Base-by-base conservation (phyloP, 768 basidiomycete species). In the Rhizopogon salebrosus region DNA sequence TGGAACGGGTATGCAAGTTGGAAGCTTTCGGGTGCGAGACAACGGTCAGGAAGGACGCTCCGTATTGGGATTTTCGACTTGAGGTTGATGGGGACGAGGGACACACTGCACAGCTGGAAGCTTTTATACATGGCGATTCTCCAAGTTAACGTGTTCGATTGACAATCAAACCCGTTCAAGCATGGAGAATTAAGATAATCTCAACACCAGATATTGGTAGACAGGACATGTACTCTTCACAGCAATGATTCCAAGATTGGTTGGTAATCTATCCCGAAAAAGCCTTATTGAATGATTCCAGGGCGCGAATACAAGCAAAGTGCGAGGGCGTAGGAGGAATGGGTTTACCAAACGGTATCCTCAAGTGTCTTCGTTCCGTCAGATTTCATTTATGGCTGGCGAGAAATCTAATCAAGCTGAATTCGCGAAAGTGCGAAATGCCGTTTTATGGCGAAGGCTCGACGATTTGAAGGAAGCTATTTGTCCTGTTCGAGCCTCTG, bases 201-300 rank as follows among this genome's bases (percentile, higher is more conserved):
- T 51, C 46, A 51, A 48, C 48, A 18, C 52, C 20, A 35, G 14
- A 36, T 26, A 20, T 35, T 22, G 18, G 50, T 52, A 29, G 51
- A 8, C 34, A 53, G 35, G 26, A 7, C 52, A 53, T 53, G 52
- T 16, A n/a, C n/a, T n/a, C n/a, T 22, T 51, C 40, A 22, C 41
- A 46, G 13, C 31, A 34, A 34, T 34, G 31, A 34, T 34, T 51
- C 60, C 63, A 57, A 61, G 68, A 48, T 49, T 41, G 60, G 60
- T 46, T 18, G 46, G 53, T 58, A 69, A 68, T 68, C 57, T 68
- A 70, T 46, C 66, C 66, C 31, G 49, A 70, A 66, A 64, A 53
- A 66, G 69, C 55, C 36, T 70, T 64, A 68, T 68, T 63, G 54
- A 42, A 35, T 37, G 27, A 36, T 63, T 54, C 54, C 53, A 57